Evolutionary conservation across 1,284 basidiomycete species (phyloP).

Genomic region (Naganishia sp.): DNA sequence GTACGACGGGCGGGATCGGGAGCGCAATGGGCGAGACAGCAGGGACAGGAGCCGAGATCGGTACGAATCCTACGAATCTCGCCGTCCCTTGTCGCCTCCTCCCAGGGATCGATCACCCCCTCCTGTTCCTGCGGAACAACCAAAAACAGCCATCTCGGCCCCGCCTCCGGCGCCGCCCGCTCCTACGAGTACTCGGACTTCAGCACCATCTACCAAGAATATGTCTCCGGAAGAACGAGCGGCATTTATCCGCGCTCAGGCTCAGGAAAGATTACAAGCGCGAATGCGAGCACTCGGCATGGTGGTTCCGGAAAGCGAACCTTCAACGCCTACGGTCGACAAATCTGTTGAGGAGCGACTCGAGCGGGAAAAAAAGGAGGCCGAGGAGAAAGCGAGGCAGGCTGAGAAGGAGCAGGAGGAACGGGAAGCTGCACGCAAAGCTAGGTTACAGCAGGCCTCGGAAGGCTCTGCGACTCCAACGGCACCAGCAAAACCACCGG

Average conservation of each 20-base stretch:
- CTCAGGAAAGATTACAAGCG: conserved; percentile 78
- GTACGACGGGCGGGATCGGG: conserved; percentile 37
- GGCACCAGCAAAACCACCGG: conserved; percentile 31
- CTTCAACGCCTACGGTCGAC: conserved; percentile 58
- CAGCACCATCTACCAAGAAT: conserved; percentile 63
- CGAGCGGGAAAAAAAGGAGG: conserved; percentile 78
- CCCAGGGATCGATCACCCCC: conserved; percentile 33
- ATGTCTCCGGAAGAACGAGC: conserved; percentile 84
- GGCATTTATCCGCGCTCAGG: conserved; percentile 78
- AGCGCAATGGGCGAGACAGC: conserved; percentile 46
- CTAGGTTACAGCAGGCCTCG: conserved; percentile 69
- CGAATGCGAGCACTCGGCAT: conserved; percentile 84
- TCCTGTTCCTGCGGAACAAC: conserved; percentile 44
- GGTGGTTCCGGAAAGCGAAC: conserved; percentile 55
- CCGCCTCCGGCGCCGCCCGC: conserved; percentile 55
- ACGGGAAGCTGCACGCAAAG: conserved; percentile 67
- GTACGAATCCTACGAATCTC: conserved; percentile 34
- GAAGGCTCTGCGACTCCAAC: conserved; percentile 50
- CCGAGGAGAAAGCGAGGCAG: conserved; percentile 71
- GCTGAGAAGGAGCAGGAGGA: conserved; percentile 78
- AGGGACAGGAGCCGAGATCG: conserved; percentile 41
- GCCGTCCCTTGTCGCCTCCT: conserved; percentile 32
- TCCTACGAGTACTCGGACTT: conserved; percentile 59
- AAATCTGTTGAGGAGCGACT: conserved; percentile 77
- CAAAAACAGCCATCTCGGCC: conserved; percentile 41